Percentiles rank a stretch among this genome's conserved stretches.
These are phyloP conservation scores for Vaccinium myrtillus DNA, from an alignment of 148 eudicot genomes.

Conservation along the genomic window DNA sequence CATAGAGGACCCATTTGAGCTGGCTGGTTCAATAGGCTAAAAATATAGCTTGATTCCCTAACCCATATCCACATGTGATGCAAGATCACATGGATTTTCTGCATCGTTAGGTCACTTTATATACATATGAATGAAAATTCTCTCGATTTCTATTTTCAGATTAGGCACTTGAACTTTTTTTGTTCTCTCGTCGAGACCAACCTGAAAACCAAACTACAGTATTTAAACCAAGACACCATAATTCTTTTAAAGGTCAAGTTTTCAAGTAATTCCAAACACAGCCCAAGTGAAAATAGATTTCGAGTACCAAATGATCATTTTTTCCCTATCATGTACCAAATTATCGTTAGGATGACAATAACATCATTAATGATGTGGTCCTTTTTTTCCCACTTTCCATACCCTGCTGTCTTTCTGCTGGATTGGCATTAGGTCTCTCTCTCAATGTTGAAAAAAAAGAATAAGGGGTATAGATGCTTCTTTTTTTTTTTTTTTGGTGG, in stretches of 20 bases:
- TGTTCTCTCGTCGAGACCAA: neutral
- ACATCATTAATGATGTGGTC: neutral
- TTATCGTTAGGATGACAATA: neutral
- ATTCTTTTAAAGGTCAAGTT: neutral
- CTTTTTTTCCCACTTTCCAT: constrained; percentile 3
- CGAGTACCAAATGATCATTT: neutral
- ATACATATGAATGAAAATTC: neutral
- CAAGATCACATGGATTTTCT: neutral
- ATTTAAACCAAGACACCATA: neutral
- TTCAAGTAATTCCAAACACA: neutral
- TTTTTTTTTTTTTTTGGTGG: neutral
- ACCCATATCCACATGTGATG: neutral
- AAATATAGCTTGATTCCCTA: neutral
- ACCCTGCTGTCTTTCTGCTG: constrained; percentile 2
- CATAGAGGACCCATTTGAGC: neutral
- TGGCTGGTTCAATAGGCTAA: neutral
- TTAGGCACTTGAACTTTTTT: neutral
- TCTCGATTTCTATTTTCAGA: neutral
- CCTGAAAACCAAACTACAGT: neutral
- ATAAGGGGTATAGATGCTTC: no score
- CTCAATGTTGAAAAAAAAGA: neutral
- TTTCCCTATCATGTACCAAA: neutral
- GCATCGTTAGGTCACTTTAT: neutral
- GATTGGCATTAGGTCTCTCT: neutral
- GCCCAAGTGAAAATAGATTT: neutral